A percentile compares a stretch with the other conserved stretches of the same genome.
Conservation (phyloP, 2,329 filamentous ascomycete species). For the Venturia nashicola region DNA sequence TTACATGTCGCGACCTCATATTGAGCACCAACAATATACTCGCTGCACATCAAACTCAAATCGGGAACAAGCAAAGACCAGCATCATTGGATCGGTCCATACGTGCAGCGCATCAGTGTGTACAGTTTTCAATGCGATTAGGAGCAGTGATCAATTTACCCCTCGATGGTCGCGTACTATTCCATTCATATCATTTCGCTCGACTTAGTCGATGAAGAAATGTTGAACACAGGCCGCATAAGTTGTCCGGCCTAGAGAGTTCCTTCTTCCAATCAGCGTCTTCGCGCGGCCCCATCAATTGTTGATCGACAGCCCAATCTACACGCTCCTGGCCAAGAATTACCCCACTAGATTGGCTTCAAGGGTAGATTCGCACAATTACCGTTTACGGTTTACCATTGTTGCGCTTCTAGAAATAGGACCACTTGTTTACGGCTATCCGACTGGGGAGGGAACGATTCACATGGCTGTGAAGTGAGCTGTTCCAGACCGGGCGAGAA, state of each 20-base stretch:
- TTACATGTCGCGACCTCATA: background rate
- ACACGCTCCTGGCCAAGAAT: background rate
- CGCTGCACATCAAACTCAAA: background rate
- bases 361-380: background rate
- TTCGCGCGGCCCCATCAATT: background rate
- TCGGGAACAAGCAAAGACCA: background rate
- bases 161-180: no score
- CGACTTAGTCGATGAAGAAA: no score
- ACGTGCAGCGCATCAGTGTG: background rate
- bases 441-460: background rate
- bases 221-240: no score
- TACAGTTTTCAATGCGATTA: background rate
- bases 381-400: no score
- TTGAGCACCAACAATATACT: background rate
- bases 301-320: background rate
- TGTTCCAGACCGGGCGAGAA: background rate
- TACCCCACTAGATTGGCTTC: background rate
- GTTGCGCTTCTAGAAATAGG: background rate
- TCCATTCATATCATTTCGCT: no score
- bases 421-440: background rate
- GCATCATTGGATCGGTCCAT: background rate
- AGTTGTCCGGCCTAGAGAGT: background rate
- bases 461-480: background rate
- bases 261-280: background rate
- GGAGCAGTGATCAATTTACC: background rate